Evolutionary conservation across 345 rosid genomes (phyloP).

Genomic region (Psidium guajava): DNA sequence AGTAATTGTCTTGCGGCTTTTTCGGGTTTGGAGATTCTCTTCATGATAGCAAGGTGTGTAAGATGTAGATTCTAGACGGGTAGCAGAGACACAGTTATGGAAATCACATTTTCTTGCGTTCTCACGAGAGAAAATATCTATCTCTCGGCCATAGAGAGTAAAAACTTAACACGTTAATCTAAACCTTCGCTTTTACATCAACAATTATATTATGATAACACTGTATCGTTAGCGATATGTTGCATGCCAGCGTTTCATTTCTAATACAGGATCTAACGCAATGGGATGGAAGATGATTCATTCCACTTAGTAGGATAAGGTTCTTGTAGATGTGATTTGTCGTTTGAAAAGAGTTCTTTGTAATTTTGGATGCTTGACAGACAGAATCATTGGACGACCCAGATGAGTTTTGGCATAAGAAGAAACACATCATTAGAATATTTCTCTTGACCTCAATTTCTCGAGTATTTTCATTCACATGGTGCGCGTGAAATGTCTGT

Average conservation of each 20-base stretch:
- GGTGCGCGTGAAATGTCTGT: background rate
- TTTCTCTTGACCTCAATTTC: background rate
- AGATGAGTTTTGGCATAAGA: background rate
- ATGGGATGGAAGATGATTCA: background rate
- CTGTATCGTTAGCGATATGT: background rate
- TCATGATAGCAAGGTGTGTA: background rate
- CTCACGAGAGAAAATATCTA: background rate
- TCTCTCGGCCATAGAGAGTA: background rate
- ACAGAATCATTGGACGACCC: background rate
- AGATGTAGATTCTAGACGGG: background rate
- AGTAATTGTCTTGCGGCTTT: background rate
- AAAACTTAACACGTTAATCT: background rate
- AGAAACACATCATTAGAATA: background rate
- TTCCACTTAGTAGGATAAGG: background rate
- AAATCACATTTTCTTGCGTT: background rate
- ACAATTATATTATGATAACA: background rate
- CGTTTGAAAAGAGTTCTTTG: background rate
- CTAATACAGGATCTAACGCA: background rate
- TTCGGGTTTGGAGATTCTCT: background rate
- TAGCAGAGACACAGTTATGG: background rate
- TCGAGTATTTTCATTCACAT: background rate
- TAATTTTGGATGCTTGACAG: background rate
- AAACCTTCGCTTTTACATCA: background rate
- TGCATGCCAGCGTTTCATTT: background rate
- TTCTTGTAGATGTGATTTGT: background rate